Conservation (phyloP, 1,284 basidiomycete genomes). For the Entoloma clypeatum region DNA sequence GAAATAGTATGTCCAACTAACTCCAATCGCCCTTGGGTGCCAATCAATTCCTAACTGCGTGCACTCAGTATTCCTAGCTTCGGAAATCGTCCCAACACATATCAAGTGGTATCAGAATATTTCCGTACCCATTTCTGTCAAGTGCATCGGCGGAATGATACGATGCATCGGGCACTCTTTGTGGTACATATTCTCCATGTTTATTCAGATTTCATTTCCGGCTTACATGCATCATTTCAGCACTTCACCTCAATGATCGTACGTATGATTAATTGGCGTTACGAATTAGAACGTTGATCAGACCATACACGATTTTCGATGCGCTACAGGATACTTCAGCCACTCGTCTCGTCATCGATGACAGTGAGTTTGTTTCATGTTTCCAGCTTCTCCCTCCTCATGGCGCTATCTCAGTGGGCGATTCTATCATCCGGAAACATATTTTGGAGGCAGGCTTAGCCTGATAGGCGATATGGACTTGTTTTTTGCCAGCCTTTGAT, state of each 20-base stretch:
- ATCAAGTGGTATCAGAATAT: constrained; percentile 17
- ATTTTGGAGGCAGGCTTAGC: constrained; percentile 14
- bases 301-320: neutral
- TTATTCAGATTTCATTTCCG: neutral
- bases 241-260: constrained; percentile 22
- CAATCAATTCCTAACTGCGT: neutral
- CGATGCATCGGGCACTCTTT: constrained; percentile 14
- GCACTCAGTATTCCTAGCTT: constrained; percentile 17
- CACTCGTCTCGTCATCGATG: constrained; percentile 14
- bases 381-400: neutral
- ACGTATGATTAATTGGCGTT: neutral
- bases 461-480: neutral
- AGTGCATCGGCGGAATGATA: constrained; percentile 15
- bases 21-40: neutral
- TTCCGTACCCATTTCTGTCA: constrained; percentile 19
- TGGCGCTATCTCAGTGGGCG: constrained; percentile 9
- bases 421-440: constrained; percentile 18
- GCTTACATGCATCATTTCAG: constrained; percentile 7
- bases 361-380: constrained; percentile 9
- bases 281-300: neutral
- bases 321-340: constrained; percentile 17
- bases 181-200: constrained; percentile 10
- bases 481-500: neutral
- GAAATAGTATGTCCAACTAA: constrained; percentile 17
- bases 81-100: constrained; percentile 16